A percentile compares a stretch with the other conserved stretches of the same genome.
phyloP scores from a whole-genome alignment of 768 basidiomycete genomes.

The Suillus lakei region DNA sequence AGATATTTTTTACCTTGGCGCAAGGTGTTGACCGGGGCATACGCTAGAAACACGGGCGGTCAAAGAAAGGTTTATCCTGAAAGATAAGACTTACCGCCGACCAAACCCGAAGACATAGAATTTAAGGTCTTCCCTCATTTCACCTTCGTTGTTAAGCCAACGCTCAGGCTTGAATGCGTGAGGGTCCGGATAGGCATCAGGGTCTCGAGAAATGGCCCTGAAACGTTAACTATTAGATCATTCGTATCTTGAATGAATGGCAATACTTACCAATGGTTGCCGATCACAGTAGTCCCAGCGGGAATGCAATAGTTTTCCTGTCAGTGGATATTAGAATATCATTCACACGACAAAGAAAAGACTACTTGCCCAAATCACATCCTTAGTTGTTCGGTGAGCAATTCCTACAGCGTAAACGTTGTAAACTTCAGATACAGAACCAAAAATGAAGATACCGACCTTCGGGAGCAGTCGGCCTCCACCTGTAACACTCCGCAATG shows the following conservation, averaged over 20 bases:
- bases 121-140: constrained; percentile 50
- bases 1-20: constrained; percentile 33
- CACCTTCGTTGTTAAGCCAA: constrained; percentile 25
- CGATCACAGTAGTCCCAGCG: constrained; percentile 20
- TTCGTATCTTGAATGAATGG: no score
- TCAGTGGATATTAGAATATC: neutral
- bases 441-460: constrained; percentile 16
- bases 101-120: constrained; percentile 68
- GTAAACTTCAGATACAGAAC: neutral
- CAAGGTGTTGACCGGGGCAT: constrained; percentile 66
- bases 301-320: constrained; percentile 24
- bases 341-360: neutral
- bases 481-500: constrained; percentile 39
- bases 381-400: constrained; percentile 19
- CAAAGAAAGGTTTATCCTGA: constrained; percentile 4
- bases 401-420: constrained; percentile 5
- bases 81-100: constrained; percentile 28
- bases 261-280: constrained; percentile 21
- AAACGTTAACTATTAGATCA: neutral
- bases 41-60: constrained; percentile 38
- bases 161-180: constrained; percentile 41
- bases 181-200: constrained; percentile 42
- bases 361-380: no score
- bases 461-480: constrained; percentile 33
- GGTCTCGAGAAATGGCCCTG: constrained; percentile 42